Evolutionary conservation across 805 yeast genomes (phyloP).

Genomic region (Candida broadrunensis): DNA sequence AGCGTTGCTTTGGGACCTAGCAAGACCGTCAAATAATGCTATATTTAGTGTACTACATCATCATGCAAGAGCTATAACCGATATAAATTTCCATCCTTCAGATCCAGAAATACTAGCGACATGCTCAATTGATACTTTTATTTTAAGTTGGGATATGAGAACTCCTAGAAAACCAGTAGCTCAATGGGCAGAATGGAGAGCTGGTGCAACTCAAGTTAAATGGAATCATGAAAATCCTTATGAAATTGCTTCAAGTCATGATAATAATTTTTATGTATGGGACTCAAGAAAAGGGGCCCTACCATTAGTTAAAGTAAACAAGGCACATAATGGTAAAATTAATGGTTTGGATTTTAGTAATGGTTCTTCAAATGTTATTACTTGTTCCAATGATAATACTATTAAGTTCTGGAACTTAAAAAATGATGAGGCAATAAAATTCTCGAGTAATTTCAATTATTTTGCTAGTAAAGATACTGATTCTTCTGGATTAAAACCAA

Average conservation of each 20-base stretch:
- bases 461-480: constrained; percentile 11
- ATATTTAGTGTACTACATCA: constrained; percentile 85
- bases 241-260: constrained; percentile 84
- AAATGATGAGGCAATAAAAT: constrained; percentile 11
- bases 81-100: constrained; percentile 85
- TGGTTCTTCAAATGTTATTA: constrained; percentile 56
- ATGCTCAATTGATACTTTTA: constrained; percentile 86
- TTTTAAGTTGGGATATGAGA: constrained; percentile 88
- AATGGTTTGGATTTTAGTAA: constrained; percentile 86
- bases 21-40: constrained; percentile 66
- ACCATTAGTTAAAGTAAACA: constrained; percentile 60
- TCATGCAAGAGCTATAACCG: constrained; percentile 92
- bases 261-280: constrained; percentile 79
- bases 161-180: constrained; percentile 70
- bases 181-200: constrained; percentile 90
- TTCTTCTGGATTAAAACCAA: constrained; percentile 33
- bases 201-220: constrained; percentile 92
- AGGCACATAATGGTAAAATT: constrained; percentile 81
- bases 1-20: constrained; percentile 91
- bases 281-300: constrained; percentile 78
- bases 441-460: constrained; percentile 14
- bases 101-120: constrained; percentile 89
- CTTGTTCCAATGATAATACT: constrained; percentile 83
- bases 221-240: constrained; percentile 81
- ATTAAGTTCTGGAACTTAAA: constrained; percentile 78